A percentile compares a stretch with the other conserved stretches of the same genome.
Evolutionary conservation across 2,329 filamentous ascomycete species (phyloP).

Genomic region (Beauveria sp.): DNA sequence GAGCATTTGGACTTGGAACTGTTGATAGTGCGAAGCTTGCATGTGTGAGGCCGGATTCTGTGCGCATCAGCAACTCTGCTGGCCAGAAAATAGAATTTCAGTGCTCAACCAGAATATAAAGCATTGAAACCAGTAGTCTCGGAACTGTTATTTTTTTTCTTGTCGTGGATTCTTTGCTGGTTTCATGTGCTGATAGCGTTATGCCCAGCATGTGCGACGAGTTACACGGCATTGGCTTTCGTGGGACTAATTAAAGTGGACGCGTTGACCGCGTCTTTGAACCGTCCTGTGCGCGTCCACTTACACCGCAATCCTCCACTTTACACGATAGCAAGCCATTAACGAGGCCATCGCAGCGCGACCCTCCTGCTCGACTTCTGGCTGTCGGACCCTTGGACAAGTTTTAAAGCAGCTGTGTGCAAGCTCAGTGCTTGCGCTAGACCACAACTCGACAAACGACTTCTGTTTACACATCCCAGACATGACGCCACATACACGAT

Average conservation of each 20-base stretch:
- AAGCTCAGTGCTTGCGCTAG: background rate
- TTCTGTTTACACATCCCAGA: background rate
- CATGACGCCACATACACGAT: conserved; percentile 32
- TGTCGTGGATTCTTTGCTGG: background rate
- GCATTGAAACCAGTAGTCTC: background rate
- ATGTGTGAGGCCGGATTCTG: background rate
- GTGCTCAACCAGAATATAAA: background rate
- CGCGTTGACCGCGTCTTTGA: conserved; percentile 6
- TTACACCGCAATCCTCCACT: background rate
- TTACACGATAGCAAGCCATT: background rate
- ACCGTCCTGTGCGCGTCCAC: background rate
- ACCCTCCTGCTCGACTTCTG: background rate
- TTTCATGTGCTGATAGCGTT: background rate
- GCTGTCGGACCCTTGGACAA: background rate
- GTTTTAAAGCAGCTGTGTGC: too few relatives aligned
- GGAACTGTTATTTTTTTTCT: background rate
- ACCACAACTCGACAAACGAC: background rate
- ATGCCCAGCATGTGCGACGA: background rate
- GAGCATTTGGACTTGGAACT: conserved; percentile 1
- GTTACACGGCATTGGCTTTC: too few relatives aligned
- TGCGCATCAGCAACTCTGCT: background rate
- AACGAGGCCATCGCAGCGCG: background rate
- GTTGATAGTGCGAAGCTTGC: conserved; percentile 1
- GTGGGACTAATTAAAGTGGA: conserved; percentile 6
- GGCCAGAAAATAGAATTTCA: background rate